Conservation (phyloP, 78 protist species). For the Polysphondylium violaceum region DNA sequence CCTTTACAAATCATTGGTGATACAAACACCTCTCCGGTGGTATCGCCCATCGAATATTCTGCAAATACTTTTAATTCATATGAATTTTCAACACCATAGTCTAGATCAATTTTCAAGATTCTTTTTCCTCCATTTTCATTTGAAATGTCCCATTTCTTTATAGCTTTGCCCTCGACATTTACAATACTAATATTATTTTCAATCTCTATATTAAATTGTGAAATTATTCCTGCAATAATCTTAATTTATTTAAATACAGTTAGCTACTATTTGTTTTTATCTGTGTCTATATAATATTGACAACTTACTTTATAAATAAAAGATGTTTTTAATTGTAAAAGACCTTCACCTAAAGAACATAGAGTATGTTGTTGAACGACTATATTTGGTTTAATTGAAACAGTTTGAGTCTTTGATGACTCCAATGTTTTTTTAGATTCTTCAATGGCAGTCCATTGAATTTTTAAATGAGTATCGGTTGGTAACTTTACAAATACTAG, state of each 20-base stretch:
- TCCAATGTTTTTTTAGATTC: slow-evolving; percentile 1
- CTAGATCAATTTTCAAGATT: not conserved
- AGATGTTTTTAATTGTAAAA: slow-evolving; percentile 14
- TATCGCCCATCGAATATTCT: slow-evolving; percentile 41
- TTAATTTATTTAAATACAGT: not conserved
- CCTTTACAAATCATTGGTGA: slow-evolving; percentile 58
- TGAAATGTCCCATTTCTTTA: slow-evolving; percentile 70
- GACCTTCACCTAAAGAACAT: slow-evolving; percentile 72
- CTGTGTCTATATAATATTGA: not conserved
- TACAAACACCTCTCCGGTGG: slow-evolving; percentile 39
- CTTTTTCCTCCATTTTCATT: too few species aligned
- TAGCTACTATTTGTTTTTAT: not conserved
- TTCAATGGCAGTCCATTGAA: slow-evolving; percentile 66
- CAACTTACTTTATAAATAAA: slow-evolving; percentile 41
- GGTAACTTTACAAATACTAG: slow-evolving; percentile 50
- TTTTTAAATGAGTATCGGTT: slow-evolving; percentile 23
- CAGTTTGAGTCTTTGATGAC: not conserved
- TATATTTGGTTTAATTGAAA: slow-evolving; percentile 39
- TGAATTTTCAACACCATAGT: slow-evolving; percentile 65
- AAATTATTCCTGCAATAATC: slow-evolving; percentile 43
- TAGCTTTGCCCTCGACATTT: slow-evolving; percentile 42
- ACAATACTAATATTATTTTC: slow-evolving; percentile 41
- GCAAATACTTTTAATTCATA: slow-evolving; percentile 14
- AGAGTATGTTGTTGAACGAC: slow-evolving; percentile 26
- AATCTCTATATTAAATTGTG: slow-evolving; percentile 30